phyloP scores from a whole-genome alignment of 2,329 filamentous ascomycete genomes.

The Magnaporthiopsis poae region DNA sequence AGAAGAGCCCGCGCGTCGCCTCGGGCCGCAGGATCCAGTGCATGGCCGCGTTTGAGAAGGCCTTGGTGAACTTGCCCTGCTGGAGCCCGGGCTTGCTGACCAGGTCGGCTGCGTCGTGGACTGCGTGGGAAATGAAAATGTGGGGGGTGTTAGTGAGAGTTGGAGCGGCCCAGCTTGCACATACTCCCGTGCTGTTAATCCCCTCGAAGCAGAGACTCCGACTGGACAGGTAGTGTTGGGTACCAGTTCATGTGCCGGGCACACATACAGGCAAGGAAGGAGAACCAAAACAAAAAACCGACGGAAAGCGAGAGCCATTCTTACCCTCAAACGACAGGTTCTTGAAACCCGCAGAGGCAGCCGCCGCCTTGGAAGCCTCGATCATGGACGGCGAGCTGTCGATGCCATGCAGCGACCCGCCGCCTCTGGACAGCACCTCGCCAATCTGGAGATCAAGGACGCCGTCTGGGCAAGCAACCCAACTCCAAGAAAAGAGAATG shows the following conservation, averaged over 20 bases:
- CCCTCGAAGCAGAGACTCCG: neutral
- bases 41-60: constrained; percentile 57
- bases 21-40: constrained; percentile 52
- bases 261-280: too few relatives aligned
- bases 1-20: constrained; percentile 38
- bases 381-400: constrained; percentile 54
- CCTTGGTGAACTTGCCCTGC: constrained; percentile 37
- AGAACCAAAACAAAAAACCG: neutral
- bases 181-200: too few relatives aligned
- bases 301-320: neutral
- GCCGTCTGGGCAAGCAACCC: constrained; percentile 34
- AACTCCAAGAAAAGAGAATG: neutral
- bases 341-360: constrained; percentile 21
- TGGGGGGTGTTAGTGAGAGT: neutral
- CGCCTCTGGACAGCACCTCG: constrained; percentile 33
- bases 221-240: neutral
- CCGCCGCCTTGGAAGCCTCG: constrained; percentile 34
- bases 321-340: constrained; percentile 37
- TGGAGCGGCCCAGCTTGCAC: too few relatives aligned
- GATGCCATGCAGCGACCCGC: constrained; percentile 42
- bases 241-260: too few relatives aligned
- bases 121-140: constrained; percentile 15
- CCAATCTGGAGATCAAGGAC: constrained; percentile 47
- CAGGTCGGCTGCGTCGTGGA: constrained; percentile 36
- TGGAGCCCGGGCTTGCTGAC: constrained; percentile 25